Evolutionary conservation across 2,329 filamentous ascomycete genomes (phyloP), one percentile per base, ranked within the genome.

Genomic region (Chalara sp.): DNA sequence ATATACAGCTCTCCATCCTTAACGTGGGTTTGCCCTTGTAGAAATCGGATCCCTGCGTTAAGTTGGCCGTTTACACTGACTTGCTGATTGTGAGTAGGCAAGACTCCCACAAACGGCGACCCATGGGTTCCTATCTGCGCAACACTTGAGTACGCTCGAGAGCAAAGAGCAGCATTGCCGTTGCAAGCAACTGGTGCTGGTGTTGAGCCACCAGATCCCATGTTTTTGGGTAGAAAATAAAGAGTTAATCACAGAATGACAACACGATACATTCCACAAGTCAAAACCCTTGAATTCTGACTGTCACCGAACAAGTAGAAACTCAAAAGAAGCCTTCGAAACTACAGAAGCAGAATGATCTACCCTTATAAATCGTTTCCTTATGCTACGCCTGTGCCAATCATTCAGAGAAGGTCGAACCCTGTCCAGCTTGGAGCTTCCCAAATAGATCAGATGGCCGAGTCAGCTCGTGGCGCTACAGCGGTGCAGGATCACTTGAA

Each of bases 101-200:
- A 46, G 7, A 53, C 32, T 4, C 64, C 64, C 6, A 65, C 63
- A 30, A 66, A 66, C 1, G 64, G 59, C 2, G 78, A 80, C 68
- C 87, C 77, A 67, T 88, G 84, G 4, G 84, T 73, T 29, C 83
- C 85, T 59, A 93, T 79, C 65, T 89, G 78, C 1, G 87, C 89
- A 58, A 93, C 78, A 57, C 86, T 80, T 68, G 81, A 84, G 72
- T 91, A 93, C n/a, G 78, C 69, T 56, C 80, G 80, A 53, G 70
- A 71, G 73, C 89, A 93, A 31, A 93, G 78, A 41, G 75, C 72
- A 0, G 86, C 84, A 4, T 86, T 89, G 72, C 91, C 91, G 72
- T 93, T 93, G 12, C 53, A 54, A 29, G 32, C 46, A 7, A 42
- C 31, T 28, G 47, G 45, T 29, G 46, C 21, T 21, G 21, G 21